These are phyloP conservation scores for Curvularia eragrostidis DNA, from an alignment of 2,329 filamentous ascomycete species.

Conservation along the genomic window DNA sequence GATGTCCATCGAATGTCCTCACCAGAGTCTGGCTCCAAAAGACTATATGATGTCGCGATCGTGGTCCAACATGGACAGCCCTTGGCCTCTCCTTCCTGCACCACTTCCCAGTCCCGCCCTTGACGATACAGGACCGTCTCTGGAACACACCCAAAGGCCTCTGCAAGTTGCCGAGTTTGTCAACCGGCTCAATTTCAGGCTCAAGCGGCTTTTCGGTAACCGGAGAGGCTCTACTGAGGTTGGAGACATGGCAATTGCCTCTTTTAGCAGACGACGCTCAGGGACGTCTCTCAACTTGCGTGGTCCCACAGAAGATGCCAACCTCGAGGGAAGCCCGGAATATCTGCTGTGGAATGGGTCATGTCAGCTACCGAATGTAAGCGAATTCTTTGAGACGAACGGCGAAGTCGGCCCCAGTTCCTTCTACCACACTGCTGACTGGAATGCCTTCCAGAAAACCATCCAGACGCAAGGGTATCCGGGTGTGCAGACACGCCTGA, in stretches of 20 bases:
- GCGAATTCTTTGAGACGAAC: conserved; percentile 6
- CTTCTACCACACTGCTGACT: conserved; percentile 17
- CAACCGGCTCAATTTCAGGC: conserved; percentile 5
- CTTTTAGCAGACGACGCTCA: background rate
- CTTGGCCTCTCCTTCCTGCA: conserved; percentile 3
- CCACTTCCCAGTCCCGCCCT: conserved; percentile 5
- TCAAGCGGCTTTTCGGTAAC: conserved; percentile 10
- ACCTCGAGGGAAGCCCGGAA: background rate
- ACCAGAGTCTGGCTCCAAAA: background rate
- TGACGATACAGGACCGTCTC: background rate
- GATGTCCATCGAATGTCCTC: background rate
- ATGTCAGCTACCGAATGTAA: conserved; percentile 13
- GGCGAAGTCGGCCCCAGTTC: conserved; percentile 13
- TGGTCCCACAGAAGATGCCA: background rate
- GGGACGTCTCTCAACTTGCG: background rate
- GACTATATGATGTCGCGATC: conserved; percentile 11
- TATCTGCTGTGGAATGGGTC: background rate
- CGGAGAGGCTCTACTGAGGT: conserved; percentile 10
- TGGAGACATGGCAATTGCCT: background rate
- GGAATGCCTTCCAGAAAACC: conserved; percentile 9
- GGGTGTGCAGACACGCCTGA: background rate
- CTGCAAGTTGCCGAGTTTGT: conserved; percentile 12
- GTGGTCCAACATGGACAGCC: conserved; percentile 3
- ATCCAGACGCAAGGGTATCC: conserved; percentile 2
- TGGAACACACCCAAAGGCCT: background rate